Percentiles rank a stretch among this genome's conserved stretches.
Conservation (phyloP, 768 basidiomycete genomes). For the Lactarius sanguifluus region DNA sequence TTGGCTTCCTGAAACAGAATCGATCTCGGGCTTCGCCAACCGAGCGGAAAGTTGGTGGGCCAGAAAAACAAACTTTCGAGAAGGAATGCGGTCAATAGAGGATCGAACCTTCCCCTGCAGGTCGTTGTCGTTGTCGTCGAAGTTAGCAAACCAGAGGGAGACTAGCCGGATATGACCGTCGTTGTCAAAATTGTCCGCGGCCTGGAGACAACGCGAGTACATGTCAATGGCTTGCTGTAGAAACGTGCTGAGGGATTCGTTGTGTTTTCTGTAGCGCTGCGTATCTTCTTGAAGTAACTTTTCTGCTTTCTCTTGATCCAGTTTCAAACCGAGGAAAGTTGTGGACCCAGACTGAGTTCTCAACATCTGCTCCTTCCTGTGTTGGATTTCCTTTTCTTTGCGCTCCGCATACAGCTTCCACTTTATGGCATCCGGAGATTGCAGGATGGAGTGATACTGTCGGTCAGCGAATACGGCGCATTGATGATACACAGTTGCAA, state of each 20-base stretch:
- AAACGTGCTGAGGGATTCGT: constrained; percentile 54
- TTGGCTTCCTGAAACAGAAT: constrained; percentile 46
- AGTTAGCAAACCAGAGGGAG: constrained; percentile 91
- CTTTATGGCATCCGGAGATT: constrained; percentile 68
- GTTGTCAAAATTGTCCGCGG: constrained; percentile 72
- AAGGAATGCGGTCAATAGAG: constrained; percentile 64
- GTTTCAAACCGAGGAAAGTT: constrained; percentile 36
- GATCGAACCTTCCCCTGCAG: constrained; percentile 45
- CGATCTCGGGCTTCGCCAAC: constrained; percentile 49
- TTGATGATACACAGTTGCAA: constrained; percentile 67
- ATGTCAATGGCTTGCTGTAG: constrained; percentile 76
- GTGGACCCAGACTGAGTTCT: constrained; percentile 30
- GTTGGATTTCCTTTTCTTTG: constrained; percentile 67
- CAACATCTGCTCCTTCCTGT: constrained; percentile 43
- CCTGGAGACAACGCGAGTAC: constrained; percentile 75
- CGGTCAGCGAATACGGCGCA: constrained; percentile 89
- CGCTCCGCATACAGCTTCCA: constrained; percentile 72
- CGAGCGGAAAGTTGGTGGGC: constrained; percentile 95
- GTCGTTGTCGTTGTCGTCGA: constrained; percentile 60
- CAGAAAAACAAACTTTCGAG: constrained; percentile 87
- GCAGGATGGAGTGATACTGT: constrained; percentile 71
- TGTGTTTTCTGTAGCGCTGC: constrained; percentile 42
- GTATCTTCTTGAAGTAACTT: constrained; percentile 56
- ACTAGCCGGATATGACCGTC: constrained; percentile 77
- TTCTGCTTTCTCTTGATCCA: constrained; percentile 45